Evolutionary conservation across 345 rosid species (phyloP), one percentile per base, ranked within the genome.

Genomic region (Trapa bicornis): DNA sequence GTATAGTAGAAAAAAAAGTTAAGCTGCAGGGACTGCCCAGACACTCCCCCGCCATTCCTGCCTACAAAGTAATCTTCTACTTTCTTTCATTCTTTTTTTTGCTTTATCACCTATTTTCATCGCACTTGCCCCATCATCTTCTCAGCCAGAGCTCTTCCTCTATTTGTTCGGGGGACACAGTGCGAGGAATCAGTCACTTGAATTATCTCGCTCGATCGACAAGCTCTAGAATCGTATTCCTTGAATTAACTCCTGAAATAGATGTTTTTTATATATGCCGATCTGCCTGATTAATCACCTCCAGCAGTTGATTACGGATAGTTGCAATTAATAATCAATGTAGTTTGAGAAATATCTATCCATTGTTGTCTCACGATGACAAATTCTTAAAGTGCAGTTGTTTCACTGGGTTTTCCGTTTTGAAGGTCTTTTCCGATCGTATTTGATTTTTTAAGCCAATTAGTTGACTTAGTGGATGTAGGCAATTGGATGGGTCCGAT

Each of bases 21-120:
- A 22, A 45, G 47, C 47, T 5, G 47, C 47, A 2, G 47, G 10
- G 47, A 45, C 47, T 12, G 47, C 63, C 47, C n/a, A 43, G 63
- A 41, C 13, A 11, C 57, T 37, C 62, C n/a, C 70, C 62, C 70
- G 47, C 62, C 63, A 52, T 54, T 52, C 60, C 70, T 22, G 47
- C 47, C 1, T 39, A 45, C 11, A 9, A 45, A 62, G 70, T 67
- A 67, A 39, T 11, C 36, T 41, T 16, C 35, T 37, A 11, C 47
- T 2, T 0, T 42, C 16, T 13, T 3, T 16, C 66, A 47, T 6
- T 45, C 47, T 45, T 12, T 45, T 12, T 45, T 12, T 45, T 12
- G 2, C 53, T 65, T 22, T 13, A 4, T 8, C 67, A 14, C 37
- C 3, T 17, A 9, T 53, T 33, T 38, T 16, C 13, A n/a, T 10